Evolutionary conservation across 2,329 filamentous ascomycete species (phyloP), one percentile per base, ranked within the genome.

Genomic region (Annulohypoxylon truncatum): DNA sequence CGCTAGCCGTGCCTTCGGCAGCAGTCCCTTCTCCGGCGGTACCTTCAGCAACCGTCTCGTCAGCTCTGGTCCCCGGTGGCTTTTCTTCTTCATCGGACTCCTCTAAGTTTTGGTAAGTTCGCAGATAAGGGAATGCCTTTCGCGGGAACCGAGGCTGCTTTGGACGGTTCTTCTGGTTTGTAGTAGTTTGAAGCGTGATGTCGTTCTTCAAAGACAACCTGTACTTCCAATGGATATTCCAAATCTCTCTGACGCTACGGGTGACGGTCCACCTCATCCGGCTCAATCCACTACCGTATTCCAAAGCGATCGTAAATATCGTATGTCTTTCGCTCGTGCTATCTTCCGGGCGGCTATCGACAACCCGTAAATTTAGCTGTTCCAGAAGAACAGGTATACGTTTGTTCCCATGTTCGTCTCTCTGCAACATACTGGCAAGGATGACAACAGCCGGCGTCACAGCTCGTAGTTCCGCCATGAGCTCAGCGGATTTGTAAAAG

Each of bases 251-350:
- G 38, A 98, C 87, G 8, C 93, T 94, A 57, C 96, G 88, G 73
- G 93, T 90, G 63, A 99, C 92, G 15, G 92, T 90, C 96, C 96
- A 99, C 76, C 92, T 93, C 96, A 99, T 98, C 61, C 96, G 88
- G 58, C 95, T 97, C 60, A 96, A 88, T 0, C 96, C 96, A 76
- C 92, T 98, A 12, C 96, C 96, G 77, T 99, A 99, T 77, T 99
- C 96, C 13, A 99, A 84, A 72, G 97, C 93, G 60, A 99, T 94
- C 46, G 90, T 91, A 78, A 98, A 97, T 7, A 96, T 86, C 74
- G 92, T 89, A 78, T 98, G 96, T 28, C 94, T 82, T 67, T 89
- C 85, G 70, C 82, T 85, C 63, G 85, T 85, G 60, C 87, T 89
- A 44, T 92, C 89, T 65, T 89, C 87, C 9, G 89, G 88, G 9